These are phyloP conservation scores for Nicotiana noctiflora DNA, from an alignment of 257 asterid genomes.

Conservation along the genomic window DNA sequence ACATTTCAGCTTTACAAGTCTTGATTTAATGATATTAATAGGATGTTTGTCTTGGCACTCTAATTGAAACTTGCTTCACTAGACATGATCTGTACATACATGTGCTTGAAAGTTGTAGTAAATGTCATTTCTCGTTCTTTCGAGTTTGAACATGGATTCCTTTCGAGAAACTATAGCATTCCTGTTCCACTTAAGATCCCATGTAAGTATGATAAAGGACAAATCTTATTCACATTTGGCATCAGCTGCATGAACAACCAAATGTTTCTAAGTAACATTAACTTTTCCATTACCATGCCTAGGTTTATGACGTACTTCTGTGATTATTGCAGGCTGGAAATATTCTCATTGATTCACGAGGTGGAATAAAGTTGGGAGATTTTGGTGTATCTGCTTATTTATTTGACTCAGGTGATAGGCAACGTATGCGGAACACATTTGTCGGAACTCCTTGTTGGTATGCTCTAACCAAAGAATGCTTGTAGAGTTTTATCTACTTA, in stretches of 20 bases:
- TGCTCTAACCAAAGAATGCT: slow-evolving; percentile 14
- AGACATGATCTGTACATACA: background rate
- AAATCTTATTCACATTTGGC: background rate
- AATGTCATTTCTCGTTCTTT: background rate
- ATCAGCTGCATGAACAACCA: background rate
- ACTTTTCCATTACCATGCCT: background rate
- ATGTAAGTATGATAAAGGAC: background rate
- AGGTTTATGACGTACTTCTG: background rate
- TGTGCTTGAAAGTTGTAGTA: background rate
- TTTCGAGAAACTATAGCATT: background rate
- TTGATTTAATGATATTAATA: background rate
- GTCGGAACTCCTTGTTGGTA: slow-evolving; percentile 99
- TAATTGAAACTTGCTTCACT: background rate
- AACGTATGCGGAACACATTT: slow-evolving; percentile 88
- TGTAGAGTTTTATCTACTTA: background rate
- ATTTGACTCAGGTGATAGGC: slow-evolving; percentile 95
- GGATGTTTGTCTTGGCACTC: background rate
- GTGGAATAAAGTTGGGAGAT: slow-evolving; percentile 92
- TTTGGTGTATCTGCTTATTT: slow-evolving; percentile 98
- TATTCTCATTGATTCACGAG: slow-evolving; percentile 76
- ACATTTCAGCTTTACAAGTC: background rate
- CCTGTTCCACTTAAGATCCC: background rate
- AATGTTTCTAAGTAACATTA: background rate
- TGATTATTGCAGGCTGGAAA: slow-evolving; percentile 71
- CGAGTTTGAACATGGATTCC: background rate